Percentiles rank a stretch among this genome's conserved stretches.
These are phyloP conservation scores for Psilocybe tampanensis DNA, from an alignment of 768 basidiomycete genomes.

Conservation along the genomic window DNA sequence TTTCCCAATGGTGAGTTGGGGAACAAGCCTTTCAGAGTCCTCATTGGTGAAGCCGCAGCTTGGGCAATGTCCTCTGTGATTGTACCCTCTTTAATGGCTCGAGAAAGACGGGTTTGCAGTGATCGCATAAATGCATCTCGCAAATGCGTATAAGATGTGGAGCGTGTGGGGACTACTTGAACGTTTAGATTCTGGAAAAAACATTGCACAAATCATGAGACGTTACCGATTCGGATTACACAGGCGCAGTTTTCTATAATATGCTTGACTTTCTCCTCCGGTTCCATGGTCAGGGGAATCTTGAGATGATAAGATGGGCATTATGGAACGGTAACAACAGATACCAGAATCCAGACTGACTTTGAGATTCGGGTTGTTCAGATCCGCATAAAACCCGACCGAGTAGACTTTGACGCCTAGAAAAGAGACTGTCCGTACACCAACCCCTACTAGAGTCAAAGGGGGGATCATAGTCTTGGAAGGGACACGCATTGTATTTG, in stretches of 20 bases:
- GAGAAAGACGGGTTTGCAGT: conserved; percentile 59
- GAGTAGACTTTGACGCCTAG: conserved; percentile 88
- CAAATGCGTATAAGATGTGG: conserved; percentile 76
- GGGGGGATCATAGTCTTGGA: conserved; percentile 63
- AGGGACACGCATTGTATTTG: conserved; percentile 62
- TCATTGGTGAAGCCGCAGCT: conserved; percentile 61
- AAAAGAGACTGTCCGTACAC: conserved; percentile 89
- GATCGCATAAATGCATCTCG: conserved; percentile 84
- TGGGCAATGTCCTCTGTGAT: conserved; percentile 63
- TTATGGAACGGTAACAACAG: neutral
- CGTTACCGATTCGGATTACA: conserved; percentile 71
- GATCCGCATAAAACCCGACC: conserved; percentile 87
- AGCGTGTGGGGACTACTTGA: conserved; percentile 71
- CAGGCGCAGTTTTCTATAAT: conserved; percentile 71
- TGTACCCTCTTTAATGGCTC: conserved; percentile 50
- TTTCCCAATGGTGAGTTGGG: conserved; percentile 71
- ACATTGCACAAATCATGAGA: neutral
- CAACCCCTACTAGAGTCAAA: conserved; percentile 78
- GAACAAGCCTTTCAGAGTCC: conserved; percentile 76
- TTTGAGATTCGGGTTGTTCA: conserved; percentile 62
- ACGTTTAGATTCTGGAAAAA: neutral
- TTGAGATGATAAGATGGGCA: conserved; percentile 26
- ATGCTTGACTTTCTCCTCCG: conserved; percentile 71
- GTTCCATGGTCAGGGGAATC: conserved; percentile 56
- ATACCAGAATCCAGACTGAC: conserved; percentile 42